Base-by-base conservation (phyloP, 1,139 yeast genomes). In the Yamadazyma atmosphaerica region DNA sequence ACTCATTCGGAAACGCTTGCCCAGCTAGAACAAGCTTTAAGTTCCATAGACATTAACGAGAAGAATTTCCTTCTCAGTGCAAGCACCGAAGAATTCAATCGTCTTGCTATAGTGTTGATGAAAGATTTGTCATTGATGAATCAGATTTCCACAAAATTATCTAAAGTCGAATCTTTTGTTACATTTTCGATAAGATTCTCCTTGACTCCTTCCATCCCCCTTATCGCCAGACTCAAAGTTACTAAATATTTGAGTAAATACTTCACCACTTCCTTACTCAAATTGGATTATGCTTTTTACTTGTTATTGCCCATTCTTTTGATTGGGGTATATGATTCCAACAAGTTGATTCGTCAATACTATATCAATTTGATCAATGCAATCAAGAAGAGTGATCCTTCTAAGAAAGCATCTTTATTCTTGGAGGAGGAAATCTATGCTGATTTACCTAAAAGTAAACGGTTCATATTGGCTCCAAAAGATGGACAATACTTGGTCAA, bases 401-500 rank as follows among this genome's bases (percentile, higher is more conserved):
- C 10, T 43, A 50, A 37, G 41, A 60, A 59, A 35, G 39, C 55
- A 3, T 36, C 42, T 1, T 58, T 70, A 28, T 68, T 60, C 43
- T 51, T 70, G 61, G 77, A 72, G 46, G 60, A 60, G n/a, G 61
- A 62, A 42, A 63, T 72, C 34, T 72, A 71, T 46, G 60, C 82
- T 10, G 55, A 62, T 1, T 40, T 55, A 15, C 63, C 69, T 58
- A 42, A 74, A 61, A 37, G 65, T 59, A 44, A 62, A 52, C 46
- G 72, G 35, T 78, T 84, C 17, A 71, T 83, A 52, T 68, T 88
- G 26, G 68, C 84, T 26, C 84, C 89, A 35, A 76, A 78, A 38
- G 95, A 87, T 55, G 79, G 81, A 4, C 61, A 67, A 28, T 49
- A 52, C 9, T 63, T 89, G 55, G 47, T 80, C 18, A 60, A 64